Conservation (phyloP, 371 early-diverging fungal species). For the Massospora cicadina region DNA sequence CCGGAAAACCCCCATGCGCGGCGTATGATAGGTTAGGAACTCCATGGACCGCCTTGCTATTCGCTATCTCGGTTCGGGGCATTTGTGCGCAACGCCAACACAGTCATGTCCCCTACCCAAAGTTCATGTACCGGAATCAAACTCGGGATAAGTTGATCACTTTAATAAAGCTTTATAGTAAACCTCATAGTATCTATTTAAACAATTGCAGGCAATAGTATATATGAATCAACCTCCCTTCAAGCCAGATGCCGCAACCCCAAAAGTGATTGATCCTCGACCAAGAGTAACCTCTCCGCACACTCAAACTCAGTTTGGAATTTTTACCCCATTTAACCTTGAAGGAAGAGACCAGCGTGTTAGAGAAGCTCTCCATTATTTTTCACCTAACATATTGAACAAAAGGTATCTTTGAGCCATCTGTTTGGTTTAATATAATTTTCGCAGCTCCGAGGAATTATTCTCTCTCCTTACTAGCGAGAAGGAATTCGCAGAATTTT, state of each 20-base stretch:
- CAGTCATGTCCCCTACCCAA: too few relatives aligned
- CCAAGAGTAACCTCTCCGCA: background rate
- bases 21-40: too few relatives aligned
- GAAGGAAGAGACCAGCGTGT: background rate
- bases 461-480: constrained; percentile 1
- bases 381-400: background rate
- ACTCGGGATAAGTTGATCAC: too few relatives aligned
- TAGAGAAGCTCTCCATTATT: background rate
- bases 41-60: too few relatives aligned
- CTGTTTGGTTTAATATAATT: background rate
- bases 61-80: too few relatives aligned
- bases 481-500: background rate
- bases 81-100: too few relatives aligned
- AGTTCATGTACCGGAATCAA: too few relatives aligned
- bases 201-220: too few relatives aligned
- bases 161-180: too few relatives aligned
- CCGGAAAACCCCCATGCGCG: too few relatives aligned
- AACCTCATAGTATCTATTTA: too few relatives aligned
- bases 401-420: background rate
- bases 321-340: background rate
- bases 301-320: background rate
- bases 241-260: background rate
- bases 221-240: background rate
- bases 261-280: background rate
- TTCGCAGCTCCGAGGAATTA: constrained; percentile 6